Percentiles rank a stretch among this genome's conserved stretches.
phyloP scores from a whole-genome alignment of 108 stramenopile species.

The Skeletonema grethae region DNA sequence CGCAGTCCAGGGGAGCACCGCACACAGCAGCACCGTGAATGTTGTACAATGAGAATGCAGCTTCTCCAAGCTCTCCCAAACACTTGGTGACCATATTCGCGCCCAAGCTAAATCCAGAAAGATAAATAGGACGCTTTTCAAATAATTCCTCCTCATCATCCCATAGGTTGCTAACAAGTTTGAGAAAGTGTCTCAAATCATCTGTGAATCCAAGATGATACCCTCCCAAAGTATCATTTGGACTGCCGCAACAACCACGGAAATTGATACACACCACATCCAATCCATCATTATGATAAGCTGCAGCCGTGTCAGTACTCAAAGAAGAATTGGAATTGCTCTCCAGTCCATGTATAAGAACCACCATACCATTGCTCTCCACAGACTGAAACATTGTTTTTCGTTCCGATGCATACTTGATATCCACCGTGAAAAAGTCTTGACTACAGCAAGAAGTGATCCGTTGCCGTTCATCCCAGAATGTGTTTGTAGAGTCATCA shows the following conservation, averaged over 20 bases:
- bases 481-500: conserved; percentile 13
- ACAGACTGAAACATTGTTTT: conserved; percentile 22
- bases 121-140: conserved; percentile 65
- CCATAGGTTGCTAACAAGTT: conserved; percentile 39
- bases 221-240: conserved; percentile 57
- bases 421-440: conserved; percentile 81
- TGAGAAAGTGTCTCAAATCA: conserved; percentile 75
- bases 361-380: conserved; percentile 49
- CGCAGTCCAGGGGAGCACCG: conserved; percentile 84
- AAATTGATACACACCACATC: conserved; percentile 84
- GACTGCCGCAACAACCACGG: conserved; percentile 80
- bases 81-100: conserved; percentile 88
- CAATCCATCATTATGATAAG: conserved; percentile 55
- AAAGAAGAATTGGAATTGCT: conserved; percentile 66
- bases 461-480: conserved; percentile 65
- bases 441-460: conserved; percentile 59
- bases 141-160: conserved; percentile 19
- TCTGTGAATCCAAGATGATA: conserved; percentile 95
- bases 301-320: conserved; percentile 58
- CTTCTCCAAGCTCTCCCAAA: conserved; percentile 75
- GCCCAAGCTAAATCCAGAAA: conserved; percentile 89
- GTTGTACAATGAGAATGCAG: conserved; percentile 46
- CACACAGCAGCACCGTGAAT: conserved; percentile 82
- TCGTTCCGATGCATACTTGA: conserved; percentile 42
- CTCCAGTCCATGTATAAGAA: conserved; percentile 81